Conservation (phyloP, 352 stramenopile species). For the Thraustochytrium sp. region DNA sequence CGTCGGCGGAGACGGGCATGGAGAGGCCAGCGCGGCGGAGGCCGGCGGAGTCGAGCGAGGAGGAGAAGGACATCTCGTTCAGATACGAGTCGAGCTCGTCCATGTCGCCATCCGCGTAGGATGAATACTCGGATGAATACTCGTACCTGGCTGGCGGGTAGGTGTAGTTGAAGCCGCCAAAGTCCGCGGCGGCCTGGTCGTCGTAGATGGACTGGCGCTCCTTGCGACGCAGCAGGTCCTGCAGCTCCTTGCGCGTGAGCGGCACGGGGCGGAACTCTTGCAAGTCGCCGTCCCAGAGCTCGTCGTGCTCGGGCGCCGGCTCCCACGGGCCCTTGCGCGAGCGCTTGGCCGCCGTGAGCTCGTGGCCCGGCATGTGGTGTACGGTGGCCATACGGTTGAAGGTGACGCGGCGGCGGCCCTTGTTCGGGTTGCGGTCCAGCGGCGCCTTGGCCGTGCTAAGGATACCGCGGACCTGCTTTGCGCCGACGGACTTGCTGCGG, state of each 20-base stretch:
- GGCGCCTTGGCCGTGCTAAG: not conserved
- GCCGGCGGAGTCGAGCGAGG: not conserved
- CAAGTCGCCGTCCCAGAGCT: constrained; percentile 32
- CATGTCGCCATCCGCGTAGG: constrained; percentile 15
- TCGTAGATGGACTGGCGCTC: not conserved
- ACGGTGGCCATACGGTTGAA: constrained; percentile 24
- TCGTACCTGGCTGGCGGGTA: not conserved
- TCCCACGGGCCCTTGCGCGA: constrained; percentile 28
- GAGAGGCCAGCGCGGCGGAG: not conserved
- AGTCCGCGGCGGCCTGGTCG: not conserved
- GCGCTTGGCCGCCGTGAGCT: not conserved
- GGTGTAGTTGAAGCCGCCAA: not conserved
- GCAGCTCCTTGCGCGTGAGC: not conserved
- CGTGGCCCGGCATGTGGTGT: constrained; percentile 22
- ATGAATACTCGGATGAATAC: not conserved
- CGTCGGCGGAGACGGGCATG: not conserved
- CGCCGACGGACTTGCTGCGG: too few species aligned
- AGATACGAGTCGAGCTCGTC: constrained; percentile 34
- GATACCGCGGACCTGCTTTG: not conserved
- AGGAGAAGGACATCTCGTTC: constrained; percentile 16
- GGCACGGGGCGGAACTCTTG: constrained; percentile 30
- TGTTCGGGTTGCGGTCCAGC: constrained; percentile 1
- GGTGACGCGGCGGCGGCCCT: not conserved
- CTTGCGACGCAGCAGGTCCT: not conserved
- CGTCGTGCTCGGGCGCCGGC: constrained; percentile 17